Evolutionary conservation across 106 monocot genomes (phyloP).

Genomic region (Chionographis japonica): DNA sequence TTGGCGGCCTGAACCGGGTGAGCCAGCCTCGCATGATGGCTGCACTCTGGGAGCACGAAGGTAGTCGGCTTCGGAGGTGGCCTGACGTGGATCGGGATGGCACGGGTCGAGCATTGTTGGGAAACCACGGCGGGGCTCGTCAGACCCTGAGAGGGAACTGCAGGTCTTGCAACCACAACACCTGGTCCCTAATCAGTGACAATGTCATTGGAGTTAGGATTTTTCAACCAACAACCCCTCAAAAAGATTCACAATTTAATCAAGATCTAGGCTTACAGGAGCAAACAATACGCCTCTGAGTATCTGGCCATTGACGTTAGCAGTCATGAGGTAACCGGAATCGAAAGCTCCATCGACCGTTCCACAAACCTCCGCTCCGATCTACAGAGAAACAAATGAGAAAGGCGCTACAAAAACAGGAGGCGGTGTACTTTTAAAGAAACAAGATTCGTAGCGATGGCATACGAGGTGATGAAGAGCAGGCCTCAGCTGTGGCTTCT

Average conservation of each 20-base stretch:
- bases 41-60: conserved; percentile 30
- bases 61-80: conserved; percentile 8
- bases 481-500: conserved; percentile 25
- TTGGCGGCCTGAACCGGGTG: conserved; percentile 23
- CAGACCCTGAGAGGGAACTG: conserved; percentile 24
- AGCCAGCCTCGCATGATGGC: conserved; percentile 14
- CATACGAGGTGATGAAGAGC: conserved; percentile 45
- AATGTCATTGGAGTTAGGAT: background rate
- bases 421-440: background rate
- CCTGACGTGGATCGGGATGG: conserved; percentile 39
- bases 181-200: conserved; percentile 37
- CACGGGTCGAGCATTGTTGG: conserved; percentile 21
- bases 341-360: conserved; percentile 91
- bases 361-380: conserved; percentile 87
- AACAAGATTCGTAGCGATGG: background rate
- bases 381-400: conserved; percentile 20
- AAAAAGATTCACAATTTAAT: too few species aligned
- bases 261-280: conserved; percentile 41
- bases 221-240: background rate
- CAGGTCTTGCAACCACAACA: conserved; percentile 30
- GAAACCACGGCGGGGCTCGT: conserved; percentile 9
- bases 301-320: conserved; percentile 88
- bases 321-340: conserved; percentile 88
- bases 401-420: background rate
- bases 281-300: conserved; percentile 82